phyloP scores from a whole-genome alignment of 805 yeast genomes.

The Saccharomycopsis sp. region DNA sequence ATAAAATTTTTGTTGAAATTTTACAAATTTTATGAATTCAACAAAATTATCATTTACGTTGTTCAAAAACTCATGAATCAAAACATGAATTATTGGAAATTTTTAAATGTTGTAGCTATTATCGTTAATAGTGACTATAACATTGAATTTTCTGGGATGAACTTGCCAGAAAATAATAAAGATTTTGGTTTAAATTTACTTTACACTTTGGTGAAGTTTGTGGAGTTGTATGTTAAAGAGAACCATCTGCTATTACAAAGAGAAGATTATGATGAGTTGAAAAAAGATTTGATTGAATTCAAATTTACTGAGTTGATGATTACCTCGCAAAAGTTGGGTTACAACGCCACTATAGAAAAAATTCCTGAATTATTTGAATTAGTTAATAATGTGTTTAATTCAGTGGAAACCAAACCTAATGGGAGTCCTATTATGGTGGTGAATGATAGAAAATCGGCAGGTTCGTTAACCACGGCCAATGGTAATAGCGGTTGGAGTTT shows the following conservation, averaged over 20 bases:
- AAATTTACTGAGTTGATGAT: conserved; percentile 70
- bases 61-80: conserved; percentile 11
- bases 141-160: not conserved
- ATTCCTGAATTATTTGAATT: conserved; percentile 61
- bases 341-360: conserved; percentile 50
- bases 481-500: not conserved
- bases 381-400: conserved; percentile 43
- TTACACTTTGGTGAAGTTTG: not conserved
- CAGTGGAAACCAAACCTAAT: conserved; percentile 21
- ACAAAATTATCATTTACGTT: conserved; percentile 5
- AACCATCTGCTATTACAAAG: not conserved
- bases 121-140: conserved; percentile 17
- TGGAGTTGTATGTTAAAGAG: not conserved
- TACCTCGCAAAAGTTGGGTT: conserved; percentile 55
- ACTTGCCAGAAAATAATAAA: not conserved
- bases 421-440: not conserved
- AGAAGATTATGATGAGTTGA: conserved; percentile 1
- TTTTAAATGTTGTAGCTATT: conserved; percentile 20
- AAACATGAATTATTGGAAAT: conserved; percentile 14
- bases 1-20: conserved; percentile 10
- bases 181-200: conserved; percentile 8
- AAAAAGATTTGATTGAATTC: conserved; percentile 44
- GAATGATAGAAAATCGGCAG: too few species aligned
- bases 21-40: conserved; percentile 9
- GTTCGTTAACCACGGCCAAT: too few species aligned